These are phyloP conservation scores for Psidium guajava DNA, from an alignment of 345 rosid genomes.

Conservation along the genomic window DNA sequence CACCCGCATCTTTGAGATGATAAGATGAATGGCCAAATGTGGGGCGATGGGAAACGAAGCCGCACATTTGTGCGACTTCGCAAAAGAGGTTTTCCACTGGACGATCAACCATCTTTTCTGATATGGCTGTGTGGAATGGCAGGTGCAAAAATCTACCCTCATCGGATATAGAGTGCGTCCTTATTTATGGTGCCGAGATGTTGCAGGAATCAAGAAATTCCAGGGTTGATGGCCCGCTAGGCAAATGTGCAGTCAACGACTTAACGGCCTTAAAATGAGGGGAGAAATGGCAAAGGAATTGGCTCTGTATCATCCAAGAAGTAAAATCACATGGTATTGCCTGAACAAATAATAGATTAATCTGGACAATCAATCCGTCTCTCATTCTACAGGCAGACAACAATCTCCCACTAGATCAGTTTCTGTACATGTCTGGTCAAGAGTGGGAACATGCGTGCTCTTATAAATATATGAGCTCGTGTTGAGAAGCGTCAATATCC, in stretches of 20 bases:
- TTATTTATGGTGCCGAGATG: neutral
- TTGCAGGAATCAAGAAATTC: neutral
- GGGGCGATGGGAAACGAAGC: neutral
- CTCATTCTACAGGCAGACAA: neutral
- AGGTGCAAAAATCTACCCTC: neutral
- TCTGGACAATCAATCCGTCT: neutral
- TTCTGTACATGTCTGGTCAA: neutral
- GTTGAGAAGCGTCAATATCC: neutral
- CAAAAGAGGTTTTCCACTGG: neutral
- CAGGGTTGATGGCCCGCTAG: neutral
- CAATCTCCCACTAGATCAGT: neutral
- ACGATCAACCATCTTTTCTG: neutral
- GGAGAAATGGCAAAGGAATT: neutral
- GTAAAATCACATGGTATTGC: neutral
- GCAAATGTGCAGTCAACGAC: neutral
- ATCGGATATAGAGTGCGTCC: neutral
- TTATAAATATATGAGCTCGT: neutral
- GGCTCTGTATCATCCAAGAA: neutral
- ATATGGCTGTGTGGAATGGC: neutral
- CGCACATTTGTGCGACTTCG: neutral
- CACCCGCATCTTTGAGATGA: neutral
- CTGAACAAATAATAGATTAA: neutral
- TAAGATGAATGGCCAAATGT: neutral
- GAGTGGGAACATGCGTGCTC: neutral
- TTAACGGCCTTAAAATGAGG: neutral